phyloP scores from a whole-genome alignment of 2,329 filamentous ascomycete genomes.

The Penicillium sp. region DNA sequence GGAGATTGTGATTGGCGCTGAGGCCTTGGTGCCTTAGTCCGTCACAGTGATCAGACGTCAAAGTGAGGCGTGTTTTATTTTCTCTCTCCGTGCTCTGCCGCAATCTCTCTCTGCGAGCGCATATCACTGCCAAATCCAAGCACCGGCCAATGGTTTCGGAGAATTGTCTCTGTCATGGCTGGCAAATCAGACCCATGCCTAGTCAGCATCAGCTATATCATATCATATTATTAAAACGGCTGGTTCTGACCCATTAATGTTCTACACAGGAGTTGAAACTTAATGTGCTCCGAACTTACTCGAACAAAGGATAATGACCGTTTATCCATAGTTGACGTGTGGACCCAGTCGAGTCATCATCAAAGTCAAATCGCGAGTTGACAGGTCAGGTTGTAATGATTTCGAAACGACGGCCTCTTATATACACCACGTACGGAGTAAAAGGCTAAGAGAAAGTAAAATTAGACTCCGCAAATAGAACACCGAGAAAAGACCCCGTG shows the following conservation, averaged over 20 bases:
- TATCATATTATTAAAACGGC: background rate
- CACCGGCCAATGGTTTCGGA: background rate
- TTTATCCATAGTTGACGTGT: background rate
- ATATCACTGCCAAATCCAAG: background rate
- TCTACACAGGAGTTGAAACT: too few relatives aligned
- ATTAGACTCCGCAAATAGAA: background rate
- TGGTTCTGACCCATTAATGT: background rate
- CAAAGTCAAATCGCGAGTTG: too few relatives aligned
- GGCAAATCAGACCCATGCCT: background rate
- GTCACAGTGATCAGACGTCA: constrained; percentile 4
- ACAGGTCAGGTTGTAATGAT: background rate
- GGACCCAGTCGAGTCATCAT: background rate
- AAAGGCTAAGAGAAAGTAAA: background rate
- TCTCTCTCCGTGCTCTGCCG: too few relatives aligned
- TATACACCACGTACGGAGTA: background rate
- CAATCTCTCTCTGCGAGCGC: too few relatives aligned
- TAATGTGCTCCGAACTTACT: too few relatives aligned
- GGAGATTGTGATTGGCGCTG: background rate
- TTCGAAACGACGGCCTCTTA: background rate
- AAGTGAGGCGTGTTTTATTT: constrained; percentile 2
- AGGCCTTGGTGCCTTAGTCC: background rate
- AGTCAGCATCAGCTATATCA: background rate
- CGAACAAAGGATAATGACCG: too few relatives aligned
- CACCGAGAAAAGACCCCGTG: background rate
- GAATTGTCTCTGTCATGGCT: background rate